Evolutionary conservation across 306 rosid genomes (phyloP).

Genomic region (Mimosa pudica): DNA sequence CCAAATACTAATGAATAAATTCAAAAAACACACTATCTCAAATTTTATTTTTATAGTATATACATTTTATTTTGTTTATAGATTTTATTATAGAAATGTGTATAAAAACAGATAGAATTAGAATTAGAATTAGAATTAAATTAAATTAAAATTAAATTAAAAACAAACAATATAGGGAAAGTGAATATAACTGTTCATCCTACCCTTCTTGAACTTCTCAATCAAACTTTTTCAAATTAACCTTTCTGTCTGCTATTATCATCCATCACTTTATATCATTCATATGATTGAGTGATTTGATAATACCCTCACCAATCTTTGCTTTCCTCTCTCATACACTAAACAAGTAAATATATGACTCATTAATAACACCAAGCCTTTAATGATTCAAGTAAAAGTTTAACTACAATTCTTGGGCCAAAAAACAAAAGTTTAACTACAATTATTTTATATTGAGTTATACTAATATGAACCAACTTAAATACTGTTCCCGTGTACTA

Average conservation of each 20-base stretch:
- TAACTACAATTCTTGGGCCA: not conserved
- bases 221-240: not conserved
- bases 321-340: not conserved
- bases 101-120: too few species aligned
- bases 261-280: not conserved
- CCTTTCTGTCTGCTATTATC: not conserved
- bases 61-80: too few species aligned
- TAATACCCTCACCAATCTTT: not conserved
- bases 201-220: not conserved
- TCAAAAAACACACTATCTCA: too few species aligned
- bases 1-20: too few species aligned
- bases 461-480: not conserved
- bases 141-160: too few species aligned
- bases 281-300: conserved; percentile 1
- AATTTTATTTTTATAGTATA: too few species aligned
- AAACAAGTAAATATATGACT: not conserved
- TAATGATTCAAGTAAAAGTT: not conserved
- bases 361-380: not conserved
- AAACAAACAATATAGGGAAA: too few species aligned
- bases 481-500: too few species aligned
- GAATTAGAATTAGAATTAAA: too few species aligned
- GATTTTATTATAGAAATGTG: too few species aligned
- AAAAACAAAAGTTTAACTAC: not conserved
- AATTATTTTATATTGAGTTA: not conserved
- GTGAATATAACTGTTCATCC: not conserved